These are phyloP conservation scores for Boechera divaricarpa DNA, from an alignment of 345 rosid species.

Conservation along the genomic window DNA sequence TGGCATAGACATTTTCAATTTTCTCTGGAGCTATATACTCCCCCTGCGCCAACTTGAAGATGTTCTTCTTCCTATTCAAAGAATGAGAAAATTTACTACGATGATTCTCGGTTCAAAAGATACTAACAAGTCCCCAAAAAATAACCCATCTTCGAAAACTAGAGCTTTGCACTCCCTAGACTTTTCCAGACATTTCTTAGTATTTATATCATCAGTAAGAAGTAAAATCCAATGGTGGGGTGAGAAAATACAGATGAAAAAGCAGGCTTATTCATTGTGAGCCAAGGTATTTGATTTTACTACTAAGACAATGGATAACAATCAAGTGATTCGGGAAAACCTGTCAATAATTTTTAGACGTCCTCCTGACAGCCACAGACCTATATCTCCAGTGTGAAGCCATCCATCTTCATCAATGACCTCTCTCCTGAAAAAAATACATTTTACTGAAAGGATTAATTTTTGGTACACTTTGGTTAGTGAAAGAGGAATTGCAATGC, in stretches of 20 bases:
- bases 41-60: slow-evolving; percentile 97
- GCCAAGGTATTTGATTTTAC: slow-evolving; percentile 13
- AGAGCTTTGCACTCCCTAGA: slow-evolving; percentile 12
- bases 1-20: slow-evolving; percentile 92
- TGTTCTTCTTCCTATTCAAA: slow-evolving; percentile 89
- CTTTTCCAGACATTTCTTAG: background rate
- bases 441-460: slow-evolving; percentile 12
- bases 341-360: slow-evolving; percentile 95
- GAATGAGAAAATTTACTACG: slow-evolving; percentile 6
- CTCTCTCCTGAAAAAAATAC: slow-evolving; percentile 69
- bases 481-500: slow-evolving; percentile 8
- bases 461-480: slow-evolving; percentile 19
- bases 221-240: background rate
- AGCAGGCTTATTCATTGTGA: slow-evolving; percentile 5
- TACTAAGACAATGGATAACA: slow-evolving; percentile 12
- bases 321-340: slow-evolving; percentile 45
- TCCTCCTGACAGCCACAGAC: slow-evolving; percentile 90
- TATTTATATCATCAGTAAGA: slow-evolving; percentile 13
- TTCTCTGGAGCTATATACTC: slow-evolving; percentile 99
- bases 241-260: background rate
- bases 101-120: slow-evolving; percentile 7
- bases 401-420: slow-evolving; percentile 91
- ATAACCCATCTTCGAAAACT: slow-evolving; percentile 8
- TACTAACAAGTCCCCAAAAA: background rate
- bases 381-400: slow-evolving; percentile 98